Evolutionary conservation across 116 monocot species (phyloP), one percentile per base, ranked within the genome.

Genomic region (Posidonia oceanica): DNA sequence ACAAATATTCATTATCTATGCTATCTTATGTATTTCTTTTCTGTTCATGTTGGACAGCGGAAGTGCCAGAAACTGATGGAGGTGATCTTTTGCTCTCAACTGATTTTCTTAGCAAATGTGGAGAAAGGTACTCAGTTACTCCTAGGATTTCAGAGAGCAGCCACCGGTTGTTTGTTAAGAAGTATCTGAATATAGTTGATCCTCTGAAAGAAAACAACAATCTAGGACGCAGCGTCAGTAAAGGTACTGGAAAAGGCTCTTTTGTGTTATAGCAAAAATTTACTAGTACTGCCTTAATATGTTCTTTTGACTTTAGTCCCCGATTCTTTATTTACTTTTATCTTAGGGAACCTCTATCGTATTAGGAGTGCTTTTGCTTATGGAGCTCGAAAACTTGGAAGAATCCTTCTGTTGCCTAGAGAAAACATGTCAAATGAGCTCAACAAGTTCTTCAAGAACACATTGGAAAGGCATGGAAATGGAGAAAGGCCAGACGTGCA

Each of bases 171-270:
- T 89, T 93, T 76, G 61, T 59, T 59, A 44, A 38, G 59, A 94
- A 94, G 71, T 64, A 88, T 80, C 71, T 94, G 7, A 94, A 94
- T 65, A 91, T 94, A 29, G 75, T 94, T 51, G 94, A 94, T 72
- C 90, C 90, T 58, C 71, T 94, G 44, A 87, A 76, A 67, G 85
- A 81, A 66, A 76, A 86, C 58, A 94, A 94, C 64, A 94, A 94
- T 78, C 88, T 94, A 60, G 94, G 94, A 3, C 83, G 94, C 36
- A 94, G 94, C 60, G 84, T 94, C 12, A 83, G 80, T 78, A 86
- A 76, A 94, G 88, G 94, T 94, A 70, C 42, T 48, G 42, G 39
- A 22, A 42, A 12, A 15, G 15, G 2, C 3, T 14, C 13, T 16
- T 40, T 48, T 48, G 48, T 7, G 12, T 48, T 48, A 48, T 48